Base-by-base conservation (phyloP, 371 early-diverging fungal genomes). In the Lichtheimia corymbifera region DNA sequence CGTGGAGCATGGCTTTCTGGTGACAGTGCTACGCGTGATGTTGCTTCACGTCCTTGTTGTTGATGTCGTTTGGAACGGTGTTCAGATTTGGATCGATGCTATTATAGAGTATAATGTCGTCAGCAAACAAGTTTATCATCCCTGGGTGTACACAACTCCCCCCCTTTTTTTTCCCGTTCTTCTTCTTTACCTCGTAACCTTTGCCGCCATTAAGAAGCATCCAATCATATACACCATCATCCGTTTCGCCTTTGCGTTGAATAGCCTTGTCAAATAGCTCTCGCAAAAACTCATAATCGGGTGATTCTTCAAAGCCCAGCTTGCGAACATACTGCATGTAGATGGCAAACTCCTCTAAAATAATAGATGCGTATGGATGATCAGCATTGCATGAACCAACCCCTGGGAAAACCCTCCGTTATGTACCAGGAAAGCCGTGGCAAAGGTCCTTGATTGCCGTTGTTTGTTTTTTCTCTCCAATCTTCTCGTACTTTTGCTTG, bases 221-320 rank as follows among this genome's bases (percentile, higher is more conserved):
- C 98, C 98, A 97, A 73, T 97, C 98, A 67, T 89, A 96, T 13
- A 96, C 78, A 9, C 88, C 90, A 70, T 96, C 96, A 67, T 97
- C 96, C 28, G 68, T 74, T 62, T 92, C 90, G 55, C 85, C 87
- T 50, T 79, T 73, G 47, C 82, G 78, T 53, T 80, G 81, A 51
- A 97, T 69, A 2, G 91, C 94, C 61, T 88, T 88, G 76, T 91
- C 89, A 70, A 99, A 93, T 24, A 99, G 72, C 13, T 88, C 87
- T 62, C 88, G 84, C 69, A 98, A 67, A 55, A 84, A 86, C 62
- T 93, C 92, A 72, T 99, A 99, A 73, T 98, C 95, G 5, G 99
- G 99, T 43, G 88, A 87, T 71, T 97, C 97, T 70, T 98, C 97
- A 73, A 97, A 99, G 24, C 91, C 90, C 44, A 98, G 81, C 64